Percentiles rank a stretch among this genome's conserved stretches.
phyloP scores from a whole-genome alignment of 352 stramenopile genomes.

The Globisporangium heterothallicum region DNA sequence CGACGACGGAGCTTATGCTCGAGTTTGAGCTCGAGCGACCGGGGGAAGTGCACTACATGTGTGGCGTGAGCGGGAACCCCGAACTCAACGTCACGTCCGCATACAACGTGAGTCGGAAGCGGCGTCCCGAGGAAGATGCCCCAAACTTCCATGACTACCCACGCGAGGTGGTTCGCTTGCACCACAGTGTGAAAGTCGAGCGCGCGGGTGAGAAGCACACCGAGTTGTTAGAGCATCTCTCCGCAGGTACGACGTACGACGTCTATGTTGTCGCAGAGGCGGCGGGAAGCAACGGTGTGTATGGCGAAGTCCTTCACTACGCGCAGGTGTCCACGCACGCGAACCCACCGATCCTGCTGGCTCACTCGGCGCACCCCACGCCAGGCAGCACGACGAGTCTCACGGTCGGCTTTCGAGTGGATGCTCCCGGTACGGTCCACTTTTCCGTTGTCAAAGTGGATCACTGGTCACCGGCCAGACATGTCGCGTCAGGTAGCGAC shows the following conservation, averaged over 20 bases:
- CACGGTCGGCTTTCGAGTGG: conserved; percentile 58
- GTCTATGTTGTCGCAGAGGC: conserved; percentile 59
- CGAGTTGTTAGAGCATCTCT: conserved; percentile 60
- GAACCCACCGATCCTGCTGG: conserved; percentile 59
- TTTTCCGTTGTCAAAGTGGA: conserved; percentile 43
- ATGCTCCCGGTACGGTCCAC: conserved; percentile 52
- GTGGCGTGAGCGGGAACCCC: conserved; percentile 41
- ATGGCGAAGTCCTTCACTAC: conserved; percentile 43
- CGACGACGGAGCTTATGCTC: conserved; percentile 69
- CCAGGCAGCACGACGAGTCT: conserved; percentile 37
- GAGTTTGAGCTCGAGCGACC: conserved; percentile 46
- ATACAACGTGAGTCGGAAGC: conserved; percentile 72
- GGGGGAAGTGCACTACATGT: conserved; percentile 73
- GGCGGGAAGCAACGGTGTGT: conserved; percentile 45
- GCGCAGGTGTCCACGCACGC: conserved; percentile 46
- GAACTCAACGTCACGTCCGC: conserved; percentile 69
- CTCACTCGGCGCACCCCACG: conserved; percentile 60
- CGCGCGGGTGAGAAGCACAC: conserved; percentile 24
- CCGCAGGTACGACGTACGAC: conserved; percentile 53
- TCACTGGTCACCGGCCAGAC: conserved; percentile 25
- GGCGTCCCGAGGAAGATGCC: conserved; percentile 21
- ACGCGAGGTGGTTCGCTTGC: conserved; percentile 48
- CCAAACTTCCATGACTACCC: conserved; percentile 53
- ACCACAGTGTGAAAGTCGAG: conserved; percentile 32
- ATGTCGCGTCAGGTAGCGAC: conserved; percentile 39